These are phyloP conservation scores for Naganishia vaughanmartiniae DNA, from an alignment of 768 basidiomycete species.

Conservation along the genomic window DNA sequence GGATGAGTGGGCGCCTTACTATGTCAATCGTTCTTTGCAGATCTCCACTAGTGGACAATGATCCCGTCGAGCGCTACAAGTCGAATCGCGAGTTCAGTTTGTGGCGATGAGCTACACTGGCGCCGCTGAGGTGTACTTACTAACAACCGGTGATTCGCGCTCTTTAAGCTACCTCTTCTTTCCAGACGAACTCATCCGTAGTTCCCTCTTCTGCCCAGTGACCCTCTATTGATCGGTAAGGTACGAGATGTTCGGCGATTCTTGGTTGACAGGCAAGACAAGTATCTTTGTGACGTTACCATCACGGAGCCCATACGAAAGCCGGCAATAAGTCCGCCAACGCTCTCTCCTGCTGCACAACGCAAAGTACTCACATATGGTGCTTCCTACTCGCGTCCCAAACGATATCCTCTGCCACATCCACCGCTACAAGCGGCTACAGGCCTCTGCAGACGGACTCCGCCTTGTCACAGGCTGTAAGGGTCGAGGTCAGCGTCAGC, in stretches of 20 bases:
- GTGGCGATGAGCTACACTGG: too few relatives aligned
- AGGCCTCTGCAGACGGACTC: slow-evolving; percentile 87
- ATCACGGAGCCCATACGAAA: not conserved
- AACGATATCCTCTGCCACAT: slow-evolving; percentile 96
- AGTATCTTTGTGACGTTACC: slow-evolving; percentile 60
- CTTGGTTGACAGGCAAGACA: slow-evolving; percentile 53
- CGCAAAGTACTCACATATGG: slow-evolving; percentile 26
- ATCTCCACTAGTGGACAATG: too few relatives aligned
- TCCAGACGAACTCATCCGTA: too few relatives aligned
- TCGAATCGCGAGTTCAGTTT: too few relatives aligned
- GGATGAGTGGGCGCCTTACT: too few relatives aligned
- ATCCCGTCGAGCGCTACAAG: too few relatives aligned
- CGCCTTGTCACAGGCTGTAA: slow-evolving; percentile 68
- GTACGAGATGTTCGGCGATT: slow-evolving; percentile 47
- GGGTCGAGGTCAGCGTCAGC: not conserved
- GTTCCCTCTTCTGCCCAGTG: too few relatives aligned
- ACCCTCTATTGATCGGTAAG: slow-evolving; percentile 4
- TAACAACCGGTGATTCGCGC: too few relatives aligned
- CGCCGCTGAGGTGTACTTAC: too few relatives aligned
- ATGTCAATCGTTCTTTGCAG: too few relatives aligned
- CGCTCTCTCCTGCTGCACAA: not conserved
- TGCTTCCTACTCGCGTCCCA: slow-evolving; percentile 68
- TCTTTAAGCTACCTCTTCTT: too few relatives aligned
- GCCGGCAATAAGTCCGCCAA: slow-evolving; percentile 16
- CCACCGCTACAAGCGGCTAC: slow-evolving; percentile 64